A percentile compares a stretch with the other conserved stretches of the same genome.
Evolutionary conservation across 345 rosid genomes (phyloP).

Genomic region (Pistacia integerrima): DNA sequence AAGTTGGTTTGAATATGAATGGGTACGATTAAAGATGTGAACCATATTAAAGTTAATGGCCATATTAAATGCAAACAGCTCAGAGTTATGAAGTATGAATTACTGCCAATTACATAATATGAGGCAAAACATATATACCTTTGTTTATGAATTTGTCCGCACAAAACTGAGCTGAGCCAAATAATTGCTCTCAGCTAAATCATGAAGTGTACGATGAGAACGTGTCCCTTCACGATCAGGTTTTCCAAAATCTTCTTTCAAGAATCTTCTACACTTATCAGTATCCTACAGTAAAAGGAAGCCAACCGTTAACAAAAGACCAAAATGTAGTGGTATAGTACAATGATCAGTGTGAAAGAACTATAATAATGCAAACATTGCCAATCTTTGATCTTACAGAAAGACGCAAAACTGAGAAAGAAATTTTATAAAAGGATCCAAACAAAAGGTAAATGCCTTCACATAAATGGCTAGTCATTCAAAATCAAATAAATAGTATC

Average conservation of each 20-base stretch:
- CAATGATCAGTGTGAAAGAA: background rate
- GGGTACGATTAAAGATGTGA: too few relatives aligned
- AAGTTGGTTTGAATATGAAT: too few relatives aligned
- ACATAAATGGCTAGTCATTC: background rate
- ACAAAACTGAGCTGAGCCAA: conserved; percentile 67
- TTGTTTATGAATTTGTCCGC: conserved; percentile 37
- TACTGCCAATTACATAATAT: background rate
- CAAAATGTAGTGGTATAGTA: background rate
- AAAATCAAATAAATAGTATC: conserved; percentile 1
- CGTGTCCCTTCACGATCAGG: conserved; percentile 45
- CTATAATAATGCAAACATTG: background rate
- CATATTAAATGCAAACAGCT: background rate
- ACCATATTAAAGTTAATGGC: too few relatives aligned
- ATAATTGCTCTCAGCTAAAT: conserved; percentile 87
- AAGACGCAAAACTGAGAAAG: background rate
- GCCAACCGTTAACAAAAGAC: background rate
- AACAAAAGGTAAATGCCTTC: background rate
- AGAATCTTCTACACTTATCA: conserved; percentile 51
- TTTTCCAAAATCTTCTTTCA: conserved; percentile 52
- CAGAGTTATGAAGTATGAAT: background rate
- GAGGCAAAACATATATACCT: conserved; percentile 12
- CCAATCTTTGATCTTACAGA: background rate
- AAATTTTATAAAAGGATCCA: background rate
- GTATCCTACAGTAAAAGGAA: conserved; percentile 51
- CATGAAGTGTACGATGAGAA: conserved; percentile 67